phyloP scores from a whole-genome alignment of 2,329 filamentous ascomycete genomes.

The Aspergillus pseudoglaucus region DNA sequence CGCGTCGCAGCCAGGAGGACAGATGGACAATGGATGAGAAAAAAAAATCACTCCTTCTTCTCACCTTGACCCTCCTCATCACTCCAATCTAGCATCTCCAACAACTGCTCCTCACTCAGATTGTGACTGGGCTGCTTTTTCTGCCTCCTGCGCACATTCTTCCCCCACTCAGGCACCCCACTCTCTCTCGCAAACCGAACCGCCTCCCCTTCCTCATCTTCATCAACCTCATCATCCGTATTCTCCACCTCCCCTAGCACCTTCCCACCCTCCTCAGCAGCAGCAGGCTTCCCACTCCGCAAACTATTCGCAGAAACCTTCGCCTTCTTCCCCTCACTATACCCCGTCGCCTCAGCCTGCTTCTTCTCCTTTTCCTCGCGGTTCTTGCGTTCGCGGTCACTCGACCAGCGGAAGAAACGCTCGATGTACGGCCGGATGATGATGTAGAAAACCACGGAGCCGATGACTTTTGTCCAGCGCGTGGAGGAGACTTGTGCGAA shows the following conservation, averaged over 20 bases:
- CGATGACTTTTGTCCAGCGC: slow-evolving; percentile 60
- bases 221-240: slow-evolving; percentile 43
- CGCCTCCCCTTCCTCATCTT: slow-evolving; percentile 34
- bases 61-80: slow-evolving; percentile 20
- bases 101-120: slow-evolving; percentile 68
- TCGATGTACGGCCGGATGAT: slow-evolving; percentile 69
- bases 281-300: slow-evolving; percentile 44
- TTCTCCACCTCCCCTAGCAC: slow-evolving; percentile 33
- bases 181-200: slow-evolving; percentile 35
- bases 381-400: slow-evolving; percentile 26
- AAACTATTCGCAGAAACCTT: slow-evolving; percentile 61
- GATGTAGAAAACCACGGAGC: slow-evolving; percentile 66
- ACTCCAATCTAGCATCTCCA: slow-evolving; percentile 60
- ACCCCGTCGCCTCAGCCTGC: slow-evolving; percentile 26
- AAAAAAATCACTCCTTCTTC: slow-evolving; percentile 9
- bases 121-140: slow-evolving; percentile 61
- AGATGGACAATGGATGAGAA: neutral
- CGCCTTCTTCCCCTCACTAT: slow-evolving; percentile 31
- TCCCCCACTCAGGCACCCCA: slow-evolving; percentile 56
- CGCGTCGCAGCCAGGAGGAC: neutral
- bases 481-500: slow-evolving; percentile 38
- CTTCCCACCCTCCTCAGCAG: slow-evolving; percentile 48
- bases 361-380: slow-evolving; percentile 57
- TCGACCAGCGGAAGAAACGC: slow-evolving; percentile 57
- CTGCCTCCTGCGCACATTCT: slow-evolving; percentile 64